Evolutionary conservation across 768 basidiomycete species (phyloP).

Genomic region (Russula sp.): DNA sequence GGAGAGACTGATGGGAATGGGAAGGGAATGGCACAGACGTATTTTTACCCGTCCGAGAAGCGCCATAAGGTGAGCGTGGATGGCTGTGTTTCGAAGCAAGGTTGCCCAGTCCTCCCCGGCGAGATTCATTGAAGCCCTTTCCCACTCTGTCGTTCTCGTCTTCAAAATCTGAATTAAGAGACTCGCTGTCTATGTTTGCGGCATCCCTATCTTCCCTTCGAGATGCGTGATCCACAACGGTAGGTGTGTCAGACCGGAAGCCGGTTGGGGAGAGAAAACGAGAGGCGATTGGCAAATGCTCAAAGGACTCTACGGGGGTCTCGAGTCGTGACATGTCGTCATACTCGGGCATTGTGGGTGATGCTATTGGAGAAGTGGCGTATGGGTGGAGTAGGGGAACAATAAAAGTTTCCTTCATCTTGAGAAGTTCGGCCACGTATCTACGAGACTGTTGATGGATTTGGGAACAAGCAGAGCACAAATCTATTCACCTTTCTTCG

Average conservation of each 20-base stretch:
- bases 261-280: conserved; percentile 74
- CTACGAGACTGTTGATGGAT: conserved; percentile 34
- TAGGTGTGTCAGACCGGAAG: conserved; percentile 42
- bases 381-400: conserved; percentile 85
- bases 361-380: conserved; percentile 47
- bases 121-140: conserved; percentile 33
- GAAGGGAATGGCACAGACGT: conserved; percentile 68
- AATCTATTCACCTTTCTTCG: conserved; percentile 71
- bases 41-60: conserved; percentile 34
- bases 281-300: conserved; percentile 81
- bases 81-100: conserved; percentile 50
- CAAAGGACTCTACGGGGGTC: conserved; percentile 60
- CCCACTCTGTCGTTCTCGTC: conserved; percentile 55
- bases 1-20: conserved; percentile 71
- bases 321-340: conserved; percentile 60
- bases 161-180: conserved; percentile 58
- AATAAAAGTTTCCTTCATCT: conserved; percentile 92
- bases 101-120: conserved; percentile 24
- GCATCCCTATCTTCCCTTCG: conserved; percentile 40
- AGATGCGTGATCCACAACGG: conserved; percentile 26
- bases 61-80: conserved; percentile 71
- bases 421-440: conserved; percentile 85
- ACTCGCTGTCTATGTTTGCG: conserved; percentile 68
- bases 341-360: conserved; percentile 54
- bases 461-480: conserved; percentile 13